A percentile compares a stretch with the other conserved stretches of the same genome.
These are phyloP conservation scores for Yamagishiella unicocca DNA, from an alignment of 139 green algal genomes.

Conservation along the genomic window DNA sequence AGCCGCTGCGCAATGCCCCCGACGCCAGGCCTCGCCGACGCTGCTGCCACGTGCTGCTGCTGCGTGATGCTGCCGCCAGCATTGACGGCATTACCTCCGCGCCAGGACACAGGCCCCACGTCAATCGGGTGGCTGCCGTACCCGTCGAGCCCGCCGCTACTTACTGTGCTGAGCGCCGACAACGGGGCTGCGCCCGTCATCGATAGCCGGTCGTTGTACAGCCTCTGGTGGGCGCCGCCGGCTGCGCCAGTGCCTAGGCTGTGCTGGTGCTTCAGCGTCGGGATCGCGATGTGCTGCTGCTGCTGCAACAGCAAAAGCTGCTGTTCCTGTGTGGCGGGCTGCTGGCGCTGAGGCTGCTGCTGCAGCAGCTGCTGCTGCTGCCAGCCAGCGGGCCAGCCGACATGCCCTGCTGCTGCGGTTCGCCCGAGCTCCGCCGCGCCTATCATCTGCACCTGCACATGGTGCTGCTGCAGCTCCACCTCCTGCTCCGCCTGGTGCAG, in stretches of 20 bases:
- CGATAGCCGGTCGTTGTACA: background rate
- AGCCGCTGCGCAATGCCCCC: background rate
- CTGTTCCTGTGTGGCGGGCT: background rate
- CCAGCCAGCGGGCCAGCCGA: background rate
- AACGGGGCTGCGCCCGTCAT: background rate
- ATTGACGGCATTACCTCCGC: background rate
- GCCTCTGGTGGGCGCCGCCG: background rate
- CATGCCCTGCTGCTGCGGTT: background rate
- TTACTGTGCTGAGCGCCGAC: background rate
- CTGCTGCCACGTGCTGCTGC: background rate
- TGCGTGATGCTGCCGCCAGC: background rate
- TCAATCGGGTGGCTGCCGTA: background rate
- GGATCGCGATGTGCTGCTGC: background rate
- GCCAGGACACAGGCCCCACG: background rate
- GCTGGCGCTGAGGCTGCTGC: constrained; percentile 4
- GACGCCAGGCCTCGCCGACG: background rate
- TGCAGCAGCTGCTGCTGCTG: background rate
- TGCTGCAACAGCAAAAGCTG: constrained; percentile 5
- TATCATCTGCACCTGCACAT: background rate
- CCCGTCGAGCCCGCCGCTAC: background rate
- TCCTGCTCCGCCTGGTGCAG: background rate
- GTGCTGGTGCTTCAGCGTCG: constrained; percentile 2
- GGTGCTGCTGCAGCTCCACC: background rate
- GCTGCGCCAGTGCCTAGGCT: background rate
- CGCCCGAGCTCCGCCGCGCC: background rate